Base-by-base conservation (phyloP, 176 grass and related monocot genomes). In the Melocanna baccifera region DNA sequence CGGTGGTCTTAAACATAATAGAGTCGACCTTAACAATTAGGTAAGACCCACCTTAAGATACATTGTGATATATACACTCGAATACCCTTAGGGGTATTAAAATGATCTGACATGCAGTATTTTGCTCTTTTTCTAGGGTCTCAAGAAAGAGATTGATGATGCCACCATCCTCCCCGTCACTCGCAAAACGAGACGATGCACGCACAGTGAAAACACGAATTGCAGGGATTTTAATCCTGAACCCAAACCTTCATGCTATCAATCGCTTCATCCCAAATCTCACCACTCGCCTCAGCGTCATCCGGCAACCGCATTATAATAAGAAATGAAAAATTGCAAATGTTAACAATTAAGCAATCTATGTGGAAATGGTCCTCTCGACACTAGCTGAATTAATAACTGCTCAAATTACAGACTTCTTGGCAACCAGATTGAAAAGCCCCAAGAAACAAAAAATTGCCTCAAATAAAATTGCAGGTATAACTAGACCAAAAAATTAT, bases 261-360 rank as follows among this genome's bases (percentile, higher is more conserved):
- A 39, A 98, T 91, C 62, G 96, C 86, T 76, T 94, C 88, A 88
- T 98, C 96, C 93, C 96, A 98, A 58, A 92, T 58, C 37, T 92
- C 91, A 86, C 92, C 87, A 9, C 91, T 91, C 67, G 94, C 93
- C 81, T 96, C 93, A 45, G 96, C 91, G 87, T 94, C 87, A 51
- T 92, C 96, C 4, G 89, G 88, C 69, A 98, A 32, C 29, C 88
- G 87, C 83, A 96, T 89, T 43, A 98, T 94, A 78, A 94, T 94
- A 32, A 77, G 62, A 12, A 57, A n/a, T n/a, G 55, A 57, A 57
- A 22, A 72, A 63, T 62, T 73, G 67, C 4, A 74, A 45, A 22
- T 85, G 32, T 82, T 80, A 74, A 56, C 9, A 29, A 68, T 61
- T 53, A 16, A 73, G 41, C 6, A 64, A 30, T 34, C 9, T 50